These are phyloP conservation scores for Oldenlandia corymbosa DNA, from an alignment of 257 asterid species.

Conservation along the genomic window DNA sequence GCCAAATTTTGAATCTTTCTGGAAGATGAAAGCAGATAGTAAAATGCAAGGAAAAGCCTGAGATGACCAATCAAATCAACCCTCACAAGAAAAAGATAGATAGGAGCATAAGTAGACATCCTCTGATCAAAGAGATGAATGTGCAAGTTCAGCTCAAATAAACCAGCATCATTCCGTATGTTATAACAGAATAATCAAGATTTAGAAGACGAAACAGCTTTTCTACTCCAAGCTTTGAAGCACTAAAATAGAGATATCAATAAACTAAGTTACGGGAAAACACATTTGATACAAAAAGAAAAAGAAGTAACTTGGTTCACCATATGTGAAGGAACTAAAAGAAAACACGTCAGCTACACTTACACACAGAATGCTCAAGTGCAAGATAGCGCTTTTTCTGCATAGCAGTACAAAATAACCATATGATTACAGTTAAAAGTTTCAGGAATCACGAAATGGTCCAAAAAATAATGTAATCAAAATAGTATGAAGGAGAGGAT, in stretches of 20 bases:
- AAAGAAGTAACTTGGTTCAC: too few species aligned
- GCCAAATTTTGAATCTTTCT: slow-evolving; percentile 2
- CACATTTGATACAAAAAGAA: too few species aligned
- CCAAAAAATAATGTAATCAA: too few species aligned
- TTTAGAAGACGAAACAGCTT: neutral
- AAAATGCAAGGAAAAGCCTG: neutral
- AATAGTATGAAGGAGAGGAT: too few species aligned
- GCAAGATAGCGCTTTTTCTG: neutral
- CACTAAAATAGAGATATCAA: too few species aligned
- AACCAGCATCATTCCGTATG: too few species aligned
- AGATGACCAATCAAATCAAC: neutral
- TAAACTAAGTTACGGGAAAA: too few species aligned
- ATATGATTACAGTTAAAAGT: neutral
- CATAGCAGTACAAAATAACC: neutral
- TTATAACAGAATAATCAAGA: neutral
- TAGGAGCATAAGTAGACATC: neutral
- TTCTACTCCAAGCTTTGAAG: neutral
- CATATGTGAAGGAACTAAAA: neutral
- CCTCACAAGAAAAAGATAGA: neutral
- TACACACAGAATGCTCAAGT: neutral
- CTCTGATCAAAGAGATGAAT: neutral
- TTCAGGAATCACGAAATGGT: neutral
- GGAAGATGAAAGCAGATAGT: neutral
- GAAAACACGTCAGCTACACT: neutral
- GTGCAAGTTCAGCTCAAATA: too few species aligned